Evolutionary conservation across 768 basidiomycete genomes (phyloP).

Genomic region (Psilocybe cubensis): DNA sequence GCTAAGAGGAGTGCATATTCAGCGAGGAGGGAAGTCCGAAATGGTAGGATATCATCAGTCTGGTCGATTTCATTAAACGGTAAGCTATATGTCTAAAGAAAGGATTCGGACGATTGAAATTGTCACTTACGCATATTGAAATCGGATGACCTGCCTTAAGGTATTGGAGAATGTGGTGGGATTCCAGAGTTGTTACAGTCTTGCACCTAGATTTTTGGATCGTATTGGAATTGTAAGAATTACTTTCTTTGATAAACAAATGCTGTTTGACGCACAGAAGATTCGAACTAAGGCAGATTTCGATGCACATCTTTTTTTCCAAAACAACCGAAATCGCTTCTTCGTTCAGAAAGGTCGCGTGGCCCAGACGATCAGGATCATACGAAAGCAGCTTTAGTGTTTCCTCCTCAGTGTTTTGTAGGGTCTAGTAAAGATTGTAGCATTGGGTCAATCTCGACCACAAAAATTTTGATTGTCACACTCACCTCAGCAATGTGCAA

Average conservation of each 20-base stretch:
- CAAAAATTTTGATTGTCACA: neutral
- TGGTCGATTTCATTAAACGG: slow-evolving; percentile 28
- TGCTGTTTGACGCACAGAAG: slow-evolving; percentile 51
- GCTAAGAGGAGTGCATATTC: slow-evolving; percentile 86
- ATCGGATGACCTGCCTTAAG: slow-evolving; percentile 68
- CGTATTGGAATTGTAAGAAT: neutral
- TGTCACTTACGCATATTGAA: slow-evolving; percentile 68
- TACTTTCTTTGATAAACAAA: neutral
- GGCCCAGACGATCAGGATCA: slow-evolving; percentile 71
- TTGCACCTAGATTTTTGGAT: slow-evolving; percentile 53
- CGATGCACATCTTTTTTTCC: slow-evolving; percentile 60
- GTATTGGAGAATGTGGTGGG: slow-evolving; percentile 75
- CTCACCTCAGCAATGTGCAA: slow-evolving; percentile 85
- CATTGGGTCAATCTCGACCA: neutral
- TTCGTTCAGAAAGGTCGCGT: slow-evolving; percentile 78
- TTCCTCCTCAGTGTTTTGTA: slow-evolving; percentile 54
- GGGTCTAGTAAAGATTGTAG: slow-evolving; percentile 42
- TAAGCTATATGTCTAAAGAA: neutral
- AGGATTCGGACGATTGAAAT: neutral
- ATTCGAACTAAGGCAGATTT: slow-evolving; percentile 85
- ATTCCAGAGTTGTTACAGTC: slow-evolving; percentile 64
- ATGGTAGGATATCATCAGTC: slow-evolving; percentile 85
- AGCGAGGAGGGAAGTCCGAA: slow-evolving; percentile 70
- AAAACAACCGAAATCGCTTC: slow-evolving; percentile 60
- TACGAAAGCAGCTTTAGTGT: slow-evolving; percentile 63